These are phyloP conservation scores for Beta lomatogona DNA, from an alignment of 179 eudicot species.

Conservation along the genomic window DNA sequence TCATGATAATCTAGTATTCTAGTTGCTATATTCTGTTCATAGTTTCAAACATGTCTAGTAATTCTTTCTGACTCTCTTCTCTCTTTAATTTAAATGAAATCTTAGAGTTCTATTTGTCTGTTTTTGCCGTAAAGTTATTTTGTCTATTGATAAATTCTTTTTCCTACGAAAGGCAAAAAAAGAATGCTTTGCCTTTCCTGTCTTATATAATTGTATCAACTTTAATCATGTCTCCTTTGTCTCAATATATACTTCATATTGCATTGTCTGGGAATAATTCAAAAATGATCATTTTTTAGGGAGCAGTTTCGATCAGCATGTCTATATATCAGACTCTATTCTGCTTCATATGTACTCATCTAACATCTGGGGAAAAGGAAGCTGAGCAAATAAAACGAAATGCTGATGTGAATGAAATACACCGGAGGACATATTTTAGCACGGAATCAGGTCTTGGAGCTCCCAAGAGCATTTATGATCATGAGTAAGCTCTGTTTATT, in stretches of 20 bases:
- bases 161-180: background rate
- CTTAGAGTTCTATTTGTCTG: background rate
- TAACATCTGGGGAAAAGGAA: slow-evolving; percentile 92
- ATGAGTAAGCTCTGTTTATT: slow-evolving; percentile 63
- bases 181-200: background rate
- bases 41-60: no score
- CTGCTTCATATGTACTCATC: slow-evolving; percentile 88
- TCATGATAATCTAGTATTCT: background rate
- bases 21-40: background rate
- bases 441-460: slow-evolving; percentile 52
- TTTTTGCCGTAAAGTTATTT: background rate
- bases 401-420: slow-evolving; percentile 90
- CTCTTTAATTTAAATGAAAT: background rate
- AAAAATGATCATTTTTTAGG: slow-evolving; percentile 46
- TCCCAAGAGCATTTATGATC: slow-evolving; percentile 74
- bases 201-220: background rate
- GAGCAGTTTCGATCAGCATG: slow-evolving; percentile 97
- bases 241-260: no score
- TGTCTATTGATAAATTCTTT: background rate
- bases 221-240: background rate
- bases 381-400: slow-evolving; percentile 72
- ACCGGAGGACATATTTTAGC: slow-evolving; percentile 74
- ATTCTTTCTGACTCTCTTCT: background rate
- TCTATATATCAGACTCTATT: slow-evolving; percentile 88
- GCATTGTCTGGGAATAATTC: background rate